Evolutionary conservation across 2,329 filamentous ascomycete species (phyloP).

Genomic region (Fusarium buxicola): DNA sequence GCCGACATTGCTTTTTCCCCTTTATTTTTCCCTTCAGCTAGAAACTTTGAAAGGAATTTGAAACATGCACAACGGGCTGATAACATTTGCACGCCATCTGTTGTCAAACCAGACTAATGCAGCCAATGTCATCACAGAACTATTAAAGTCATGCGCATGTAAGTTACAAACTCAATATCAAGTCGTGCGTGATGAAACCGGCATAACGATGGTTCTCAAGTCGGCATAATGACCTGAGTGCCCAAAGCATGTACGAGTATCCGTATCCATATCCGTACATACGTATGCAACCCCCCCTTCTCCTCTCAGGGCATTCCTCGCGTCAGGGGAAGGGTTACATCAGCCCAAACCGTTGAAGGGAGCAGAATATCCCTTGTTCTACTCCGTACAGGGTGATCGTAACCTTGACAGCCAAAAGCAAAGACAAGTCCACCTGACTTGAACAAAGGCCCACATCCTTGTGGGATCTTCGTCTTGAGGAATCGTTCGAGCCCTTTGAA

Average conservation of each 20-base stretch:
- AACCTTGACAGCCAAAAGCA: conserved; percentile 10
- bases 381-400: conserved; percentile 1
- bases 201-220: not conserved
- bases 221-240: not conserved
- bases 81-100: not conserved
- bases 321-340: conserved; percentile 18
- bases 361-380: conserved; percentile 7
- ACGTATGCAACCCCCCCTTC: not conserved
- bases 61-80: conserved; percentile 2
- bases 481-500: conserved; percentile 3
- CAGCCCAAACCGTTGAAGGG: conserved; percentile 11
- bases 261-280: too few relatives aligned
- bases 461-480: conserved; percentile 1
- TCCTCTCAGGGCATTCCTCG: not conserved
- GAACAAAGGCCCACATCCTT: conserved; percentile 13
- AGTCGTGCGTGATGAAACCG: not conserved
- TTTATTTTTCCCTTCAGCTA: conserved; percentile 14
- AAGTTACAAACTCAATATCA: not conserved
- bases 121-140: not conserved
- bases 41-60: not conserved
- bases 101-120: not conserved
- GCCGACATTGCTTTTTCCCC: conserved; percentile 14
- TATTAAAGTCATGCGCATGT: too few relatives aligned
- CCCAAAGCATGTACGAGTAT: too few relatives aligned
- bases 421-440: conserved; percentile 9